Base-by-base conservation (phyloP, 140 eudicot genomes). In the Stevia rebaudiana region DNA sequence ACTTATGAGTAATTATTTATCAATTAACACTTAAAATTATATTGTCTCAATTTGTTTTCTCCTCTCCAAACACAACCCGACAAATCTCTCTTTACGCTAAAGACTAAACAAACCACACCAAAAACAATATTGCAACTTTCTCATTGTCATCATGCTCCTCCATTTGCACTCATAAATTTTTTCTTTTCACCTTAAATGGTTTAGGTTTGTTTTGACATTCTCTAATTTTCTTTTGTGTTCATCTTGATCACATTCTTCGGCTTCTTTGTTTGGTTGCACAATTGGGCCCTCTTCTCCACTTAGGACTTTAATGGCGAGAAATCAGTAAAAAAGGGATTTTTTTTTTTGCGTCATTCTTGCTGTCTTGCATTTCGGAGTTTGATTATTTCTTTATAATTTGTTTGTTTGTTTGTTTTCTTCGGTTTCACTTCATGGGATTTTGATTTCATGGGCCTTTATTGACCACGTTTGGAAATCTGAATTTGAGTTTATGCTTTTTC, bases 281-380 rank as follows among this genome's bases (percentile, higher is more conserved):
- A 35, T 74, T 81, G 40, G 83, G 82, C 84, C 92, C 84, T 71
- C 63, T 71, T 76, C 67, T 84, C 90, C 86, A 78, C 91, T 76
- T 70, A 76, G 30, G 49, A 49, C 71, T 74, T 78, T 73, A 67
- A 6, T 25, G 79, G 86, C 61, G 74, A 63, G 57, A 43, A 24
- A 46, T 39, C 58, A 63, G 71, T 50, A 73, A 64, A 65, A 30
- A 17, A 22, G 24, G 43, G 44, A 66, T 63, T 67, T 73, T 68
- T 35, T 67, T 70, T 61, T 48, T 65, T 71, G 11, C 75, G 70
- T 69, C 73, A 67, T 82, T 79, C 80, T 74, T 66, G 77, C 83
- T 81, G 79, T 81, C 87, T 73, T 53, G 79, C 88, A 85, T 78
- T 81, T 56, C 52, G 47, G 56, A 61, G 5, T 66, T 58, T 23